A percentile compares a stretch with the other conserved stretches of the same genome.
Evolutionary conservation across 805 yeast genomes (phyloP).

Genomic region (Saturnispora sekii): DNA sequence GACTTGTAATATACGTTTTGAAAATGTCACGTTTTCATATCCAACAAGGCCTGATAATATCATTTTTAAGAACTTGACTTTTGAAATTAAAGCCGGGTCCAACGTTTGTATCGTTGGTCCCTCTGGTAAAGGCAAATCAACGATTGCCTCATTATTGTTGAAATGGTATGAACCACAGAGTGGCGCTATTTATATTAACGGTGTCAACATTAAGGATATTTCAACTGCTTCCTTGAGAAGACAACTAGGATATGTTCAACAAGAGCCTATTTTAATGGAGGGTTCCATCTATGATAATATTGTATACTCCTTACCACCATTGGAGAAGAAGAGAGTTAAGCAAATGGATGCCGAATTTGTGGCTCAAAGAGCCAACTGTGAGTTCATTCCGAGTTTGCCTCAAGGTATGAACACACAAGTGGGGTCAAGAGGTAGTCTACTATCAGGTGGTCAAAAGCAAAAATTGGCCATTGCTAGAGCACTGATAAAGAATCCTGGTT

Average conservation of each 20-base stretch:
- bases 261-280: constrained; percentile 82
- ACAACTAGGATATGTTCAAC: constrained; percentile 80
- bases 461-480: constrained; percentile 71
- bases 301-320: constrained; percentile 49
- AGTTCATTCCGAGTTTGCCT: constrained; percentile 67
- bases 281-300: constrained; percentile 87
- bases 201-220: constrained; percentile 52
- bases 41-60: constrained; percentile 74
- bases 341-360: constrained; percentile 57
- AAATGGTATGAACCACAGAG: constrained; percentile 72
- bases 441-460: constrained; percentile 74
- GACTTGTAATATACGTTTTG: constrained; percentile 54
- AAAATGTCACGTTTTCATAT: constrained; percentile 61
- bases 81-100: constrained; percentile 68
- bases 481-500: constrained; percentile 53
- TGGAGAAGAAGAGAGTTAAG: constrained; percentile 42
- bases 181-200: constrained; percentile 65
- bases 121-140: constrained; percentile 91
- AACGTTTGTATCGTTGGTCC: constrained; percentile 94
- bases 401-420: constrained; percentile 73
- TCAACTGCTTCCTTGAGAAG: constrained; percentile 69
- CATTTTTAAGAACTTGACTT: constrained; percentile 54
- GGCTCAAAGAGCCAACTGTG: constrained; percentile 63
- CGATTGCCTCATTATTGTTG: constrained; percentile 69
- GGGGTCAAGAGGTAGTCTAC: constrained; percentile 62